Percentiles rank a stretch among this genome's conserved stretches.
These are phyloP conservation scores for Syzygium malaccense DNA, from an alignment of 441 rosid genomes.

Conservation along the genomic window DNA sequence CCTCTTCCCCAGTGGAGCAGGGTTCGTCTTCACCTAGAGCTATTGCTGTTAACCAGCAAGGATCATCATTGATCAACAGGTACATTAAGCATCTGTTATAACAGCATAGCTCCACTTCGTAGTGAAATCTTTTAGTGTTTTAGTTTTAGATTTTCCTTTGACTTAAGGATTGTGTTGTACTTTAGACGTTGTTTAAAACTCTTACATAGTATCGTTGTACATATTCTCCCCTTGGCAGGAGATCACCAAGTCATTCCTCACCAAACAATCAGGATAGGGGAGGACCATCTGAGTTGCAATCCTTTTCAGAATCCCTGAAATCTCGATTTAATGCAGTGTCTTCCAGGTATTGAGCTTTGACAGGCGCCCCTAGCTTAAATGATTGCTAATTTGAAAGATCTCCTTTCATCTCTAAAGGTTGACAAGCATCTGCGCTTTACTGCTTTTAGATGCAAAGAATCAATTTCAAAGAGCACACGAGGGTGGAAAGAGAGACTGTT, in stretches of 20 bases:
- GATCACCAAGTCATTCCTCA: slow-evolving; percentile 50
- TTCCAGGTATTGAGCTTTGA: slow-evolving; percentile 34
- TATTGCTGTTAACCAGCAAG: slow-evolving; percentile 24
- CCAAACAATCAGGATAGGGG: slow-evolving; percentile 67
- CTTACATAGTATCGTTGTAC: neutral
- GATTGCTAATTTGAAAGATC: neutral
- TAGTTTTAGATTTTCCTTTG: neutral
- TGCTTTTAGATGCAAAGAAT: slow-evolving; percentile 50
- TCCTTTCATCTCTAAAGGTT: neutral
- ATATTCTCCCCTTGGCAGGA: slow-evolving; percentile 9
- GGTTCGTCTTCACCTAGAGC: slow-evolving; percentile 32
- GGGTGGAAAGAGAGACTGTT: slow-evolving; percentile 73
- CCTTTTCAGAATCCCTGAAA: slow-evolving; percentile 77
- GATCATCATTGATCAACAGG: slow-evolving; percentile 36
- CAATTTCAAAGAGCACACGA: slow-evolving; percentile 59
- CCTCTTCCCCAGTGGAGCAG: slow-evolving; percentile 29
- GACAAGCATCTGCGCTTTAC: neutral
- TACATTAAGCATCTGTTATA: slow-evolving; percentile 6
- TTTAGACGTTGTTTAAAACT: neutral
- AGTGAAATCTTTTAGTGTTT: neutral
- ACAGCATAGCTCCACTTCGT: neutral
- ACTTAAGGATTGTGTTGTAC: neutral
- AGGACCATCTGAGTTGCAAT: slow-evolving; percentile 75
- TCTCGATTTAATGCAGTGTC: slow-evolving; percentile 74
- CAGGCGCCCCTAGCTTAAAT: neutral